A percentile compares a stretch with the other conserved stretches of the same genome.
These are phyloP conservation scores for Fragilariopsis cylindrus DNA, from an alignment of 108 stramenopile species.

Conservation along the genomic window DNA sequence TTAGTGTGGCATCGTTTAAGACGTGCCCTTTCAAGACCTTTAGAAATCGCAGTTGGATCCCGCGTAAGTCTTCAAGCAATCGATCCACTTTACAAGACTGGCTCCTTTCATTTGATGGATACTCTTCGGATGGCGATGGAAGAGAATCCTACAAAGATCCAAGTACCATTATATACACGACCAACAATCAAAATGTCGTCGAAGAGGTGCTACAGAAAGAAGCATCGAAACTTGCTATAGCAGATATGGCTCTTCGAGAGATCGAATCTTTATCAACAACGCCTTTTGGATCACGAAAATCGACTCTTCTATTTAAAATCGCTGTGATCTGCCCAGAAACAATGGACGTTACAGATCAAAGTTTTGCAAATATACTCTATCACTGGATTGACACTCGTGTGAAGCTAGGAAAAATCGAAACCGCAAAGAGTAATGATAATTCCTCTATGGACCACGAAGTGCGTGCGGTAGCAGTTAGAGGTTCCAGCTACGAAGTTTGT, in stretches of 20 bases:
- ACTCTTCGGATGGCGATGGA: background rate
- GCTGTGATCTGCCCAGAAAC: conserved; percentile 28
- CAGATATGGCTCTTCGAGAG: background rate
- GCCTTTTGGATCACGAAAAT: conserved; percentile 10
- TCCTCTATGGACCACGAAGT: conserved; percentile 4
- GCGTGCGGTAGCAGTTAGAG: conserved; percentile 17
- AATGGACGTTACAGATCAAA: conserved; percentile 5
- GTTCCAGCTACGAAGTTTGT: conserved; percentile 5
- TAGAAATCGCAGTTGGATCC: conserved; percentile 22
- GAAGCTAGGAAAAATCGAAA: conserved; percentile 10
- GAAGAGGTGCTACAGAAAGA: background rate
- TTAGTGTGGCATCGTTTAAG: conserved; percentile 33
- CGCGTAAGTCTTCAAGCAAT: conserved; percentile 11
- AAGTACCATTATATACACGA: background rate
- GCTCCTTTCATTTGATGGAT: conserved; percentile 4
- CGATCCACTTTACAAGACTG: conserved; percentile 20
- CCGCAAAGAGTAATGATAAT: background rate
- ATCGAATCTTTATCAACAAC: background rate
- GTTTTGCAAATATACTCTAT: conserved; percentile 15
- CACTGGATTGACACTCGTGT: conserved; percentile 32
- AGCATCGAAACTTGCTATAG: background rate
- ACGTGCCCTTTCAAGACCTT: conserved; percentile 15
- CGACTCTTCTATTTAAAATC: conserved; percentile 32
- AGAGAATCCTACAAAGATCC: background rate
- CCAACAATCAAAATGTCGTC: conserved; percentile 10